A percentile compares a stretch with the other conserved stretches of the same genome.
Conservation (phyloP, 129 eudicot genomes). For the Chrysanthemum makinoi region DNA sequence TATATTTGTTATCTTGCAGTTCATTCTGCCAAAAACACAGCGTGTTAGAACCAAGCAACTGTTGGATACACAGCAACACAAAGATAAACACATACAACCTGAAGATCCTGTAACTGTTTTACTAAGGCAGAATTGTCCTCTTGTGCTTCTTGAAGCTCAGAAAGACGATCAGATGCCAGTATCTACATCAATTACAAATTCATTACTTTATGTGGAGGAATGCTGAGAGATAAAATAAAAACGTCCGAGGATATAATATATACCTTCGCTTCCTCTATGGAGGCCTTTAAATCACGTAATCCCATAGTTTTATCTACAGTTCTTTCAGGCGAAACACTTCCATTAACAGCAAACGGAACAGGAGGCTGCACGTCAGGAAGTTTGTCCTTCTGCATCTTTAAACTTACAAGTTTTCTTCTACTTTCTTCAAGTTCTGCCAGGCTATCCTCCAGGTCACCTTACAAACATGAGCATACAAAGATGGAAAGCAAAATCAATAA, state of each 20-base stretch:
- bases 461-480: constrained; percentile 6
- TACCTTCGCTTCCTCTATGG: constrained; percentile 90
- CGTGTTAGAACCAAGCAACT: constrained; percentile 19
- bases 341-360: constrained; percentile 57
- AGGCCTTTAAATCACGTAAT: constrained; percentile 69
- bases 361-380: constrained; percentile 54
- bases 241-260: neutral
- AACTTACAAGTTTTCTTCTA: constrained; percentile 75
- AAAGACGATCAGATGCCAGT: constrained; percentile 79
- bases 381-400: constrained; percentile 86
- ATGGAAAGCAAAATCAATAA: neutral
- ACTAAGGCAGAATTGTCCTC: constrained; percentile 66
- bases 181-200: constrained; percentile 48
- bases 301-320: constrained; percentile 65
- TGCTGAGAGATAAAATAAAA: constrained; percentile 9
- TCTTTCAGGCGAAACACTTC: constrained; percentile 69
- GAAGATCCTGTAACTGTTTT: constrained; percentile 87
- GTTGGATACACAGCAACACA: neutral
- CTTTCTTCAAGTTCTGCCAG: constrained; percentile 98
- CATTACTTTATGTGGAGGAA: neutral
- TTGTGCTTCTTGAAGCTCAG: constrained; percentile 90
- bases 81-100: constrained; percentile 42
- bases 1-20: constrained; percentile 66
- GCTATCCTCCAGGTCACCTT: constrained; percentile 81
- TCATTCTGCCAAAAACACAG: constrained; percentile 57